A percentile compares a stretch with the other conserved stretches of the same genome.
These are phyloP conservation scores for Lichtheimia ornata DNA, from an alignment of 371 early-diverging fungal species.

Conservation along the genomic window DNA sequence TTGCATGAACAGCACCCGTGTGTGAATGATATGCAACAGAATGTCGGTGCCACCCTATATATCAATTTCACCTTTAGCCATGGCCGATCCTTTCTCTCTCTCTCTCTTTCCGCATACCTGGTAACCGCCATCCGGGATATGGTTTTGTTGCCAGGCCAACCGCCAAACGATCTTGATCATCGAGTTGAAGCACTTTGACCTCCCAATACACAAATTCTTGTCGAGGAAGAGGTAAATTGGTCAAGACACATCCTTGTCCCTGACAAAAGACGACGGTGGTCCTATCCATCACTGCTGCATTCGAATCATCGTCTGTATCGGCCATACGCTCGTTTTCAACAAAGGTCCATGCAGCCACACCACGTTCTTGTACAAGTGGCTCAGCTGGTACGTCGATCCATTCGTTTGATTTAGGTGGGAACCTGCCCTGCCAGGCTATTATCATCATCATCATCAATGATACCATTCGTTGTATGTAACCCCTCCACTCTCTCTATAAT, in stretches of 20 bases:
- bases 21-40: conserved; percentile 72
- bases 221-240: conserved; percentile 72
- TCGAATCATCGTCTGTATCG: conserved; percentile 46
- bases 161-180: conserved; percentile 40
- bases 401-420: conserved; percentile 30
- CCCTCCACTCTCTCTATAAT: background rate
- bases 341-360: conserved; percentile 42
- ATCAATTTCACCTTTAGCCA: background rate
- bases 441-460: background rate
- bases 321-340: conserved; percentile 26
- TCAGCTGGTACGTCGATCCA: conserved; percentile 28
- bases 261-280: conserved; percentile 70
- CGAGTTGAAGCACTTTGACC: conserved; percentile 64
- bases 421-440: conserved; percentile 37
- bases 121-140: conserved; percentile 61
- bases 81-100: background rate
- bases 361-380: conserved; percentile 29
- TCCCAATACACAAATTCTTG: conserved; percentile 73
- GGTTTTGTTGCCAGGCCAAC: conserved; percentile 68
- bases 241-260: conserved; percentile 71
- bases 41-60: conserved; percentile 52
- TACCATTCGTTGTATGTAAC: background rate
- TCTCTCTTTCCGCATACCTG: conserved; percentile 41
- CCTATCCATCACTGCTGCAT: conserved; percentile 68
- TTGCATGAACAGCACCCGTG: conserved; percentile 55